These are phyloP conservation scores for Paraglomus brasilianum DNA, from an alignment of 192 early-diverging fungal species.

Conservation along the genomic window DNA sequence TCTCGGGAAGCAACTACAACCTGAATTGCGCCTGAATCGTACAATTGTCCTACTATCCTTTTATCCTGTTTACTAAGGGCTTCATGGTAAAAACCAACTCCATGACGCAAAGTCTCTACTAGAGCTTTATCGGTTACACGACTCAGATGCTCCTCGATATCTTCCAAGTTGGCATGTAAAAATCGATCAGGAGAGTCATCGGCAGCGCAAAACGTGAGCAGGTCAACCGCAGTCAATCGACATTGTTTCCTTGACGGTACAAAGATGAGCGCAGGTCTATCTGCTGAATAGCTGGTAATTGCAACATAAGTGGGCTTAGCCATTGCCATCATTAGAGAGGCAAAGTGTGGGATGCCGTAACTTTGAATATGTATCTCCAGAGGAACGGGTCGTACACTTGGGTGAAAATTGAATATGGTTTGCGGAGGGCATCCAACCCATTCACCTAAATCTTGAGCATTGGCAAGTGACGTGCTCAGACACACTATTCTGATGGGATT, in stretches of 20 bases:
- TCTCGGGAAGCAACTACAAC: slow-evolving; percentile 89
- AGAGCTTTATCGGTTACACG: slow-evolving; percentile 75
- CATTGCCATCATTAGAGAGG: slow-evolving; percentile 95
- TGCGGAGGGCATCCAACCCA: slow-evolving; percentile 87
- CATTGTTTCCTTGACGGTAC: slow-evolving; percentile 89
- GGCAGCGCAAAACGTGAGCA: slow-evolving; percentile 77
- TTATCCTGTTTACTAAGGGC: slow-evolving; percentile 76
- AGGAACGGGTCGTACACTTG: slow-evolving; percentile 89
- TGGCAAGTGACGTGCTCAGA: slow-evolving; percentile 86
- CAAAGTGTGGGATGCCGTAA: slow-evolving; percentile 88
- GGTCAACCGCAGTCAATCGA: slow-evolving; percentile 80
- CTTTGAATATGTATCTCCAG: slow-evolving; percentile 95
- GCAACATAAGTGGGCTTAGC: slow-evolving; percentile 80
- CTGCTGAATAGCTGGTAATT: slow-evolving; percentile 59
- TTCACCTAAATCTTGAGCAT: slow-evolving; percentile 96
- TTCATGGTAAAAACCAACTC: slow-evolving; percentile 93
- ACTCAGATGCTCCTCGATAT: slow-evolving; percentile 58
- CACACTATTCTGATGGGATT: slow-evolving; percentile 89
- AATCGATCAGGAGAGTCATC: slow-evolving; percentile 77
- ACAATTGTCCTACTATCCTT: slow-evolving; percentile 71
- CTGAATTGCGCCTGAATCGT: slow-evolving; percentile 74
- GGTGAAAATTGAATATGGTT: slow-evolving; percentile 93
- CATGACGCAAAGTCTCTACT: slow-evolving; percentile 66
- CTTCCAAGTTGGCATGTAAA: slow-evolving; percentile 64
- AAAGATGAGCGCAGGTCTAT: slow-evolving; percentile 85